Conservation (phyloP, 805 yeast species). For the Wickerhamomyces bovis region DNA sequence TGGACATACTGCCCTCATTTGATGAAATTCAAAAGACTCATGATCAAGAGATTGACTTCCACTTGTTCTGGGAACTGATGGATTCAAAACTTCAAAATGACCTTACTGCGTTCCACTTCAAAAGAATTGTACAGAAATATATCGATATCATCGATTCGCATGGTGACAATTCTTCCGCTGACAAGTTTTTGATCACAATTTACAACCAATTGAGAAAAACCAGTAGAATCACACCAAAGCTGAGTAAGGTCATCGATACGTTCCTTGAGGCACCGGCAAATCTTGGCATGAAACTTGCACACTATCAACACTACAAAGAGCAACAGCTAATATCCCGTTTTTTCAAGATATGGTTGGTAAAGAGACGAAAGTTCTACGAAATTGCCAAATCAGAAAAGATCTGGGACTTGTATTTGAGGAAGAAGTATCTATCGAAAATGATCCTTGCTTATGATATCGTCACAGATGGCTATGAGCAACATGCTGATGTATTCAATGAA, state of each 20-base stretch:
- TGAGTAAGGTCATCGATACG: conserved; percentile 14
- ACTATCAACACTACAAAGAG: conserved; percentile 14
- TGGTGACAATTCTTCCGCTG: conserved; percentile 10
- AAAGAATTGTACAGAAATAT: conserved; percentile 14
- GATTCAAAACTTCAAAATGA: conserved; percentile 7
- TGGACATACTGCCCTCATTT: conserved; percentile 10
- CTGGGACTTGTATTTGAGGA: conserved; percentile 14
- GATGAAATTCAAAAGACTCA: not conserved
- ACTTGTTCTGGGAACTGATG: conserved; percentile 6
- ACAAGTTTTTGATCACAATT: conserved; percentile 19
- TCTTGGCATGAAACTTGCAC: conserved; percentile 22
- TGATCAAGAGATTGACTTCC: conserved; percentile 7
- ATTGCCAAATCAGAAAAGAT: conserved; percentile 10
- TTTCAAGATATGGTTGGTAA: conserved; percentile 18
- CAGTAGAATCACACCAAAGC: conserved; percentile 5
- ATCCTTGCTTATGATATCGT: conserved; percentile 7
- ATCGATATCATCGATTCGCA: conserved; percentile 12
- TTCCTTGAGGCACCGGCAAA: conserved; percentile 18
- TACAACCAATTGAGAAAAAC: conserved; percentile 14
- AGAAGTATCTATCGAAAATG: conserved; percentile 13
- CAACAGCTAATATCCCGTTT: not conserved
- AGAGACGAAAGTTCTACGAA: conserved; percentile 13
- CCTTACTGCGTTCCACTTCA: conserved; percentile 11
- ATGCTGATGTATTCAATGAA: conserved; percentile 15
- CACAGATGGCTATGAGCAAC: conserved; percentile 14